Evolutionary conservation across 2,329 filamentous ascomycete genomes (phyloP).

Genomic region (Pezicula radicicola): DNA sequence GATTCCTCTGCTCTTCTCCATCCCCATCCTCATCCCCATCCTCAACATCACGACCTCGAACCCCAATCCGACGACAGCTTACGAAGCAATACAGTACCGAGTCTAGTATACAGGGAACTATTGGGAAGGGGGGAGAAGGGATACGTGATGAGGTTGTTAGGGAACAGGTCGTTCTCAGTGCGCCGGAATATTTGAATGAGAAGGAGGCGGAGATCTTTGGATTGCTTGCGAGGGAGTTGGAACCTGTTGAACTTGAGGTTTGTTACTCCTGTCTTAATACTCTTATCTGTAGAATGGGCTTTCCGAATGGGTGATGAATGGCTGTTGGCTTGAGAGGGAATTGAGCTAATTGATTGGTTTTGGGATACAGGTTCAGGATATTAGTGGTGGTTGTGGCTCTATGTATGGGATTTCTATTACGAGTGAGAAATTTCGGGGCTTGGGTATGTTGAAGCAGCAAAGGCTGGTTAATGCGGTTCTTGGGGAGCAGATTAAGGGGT

Average conservation of each 20-base stretch:
- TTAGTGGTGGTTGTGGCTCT: slow-evolving; percentile 79
- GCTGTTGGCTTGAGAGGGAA: no score
- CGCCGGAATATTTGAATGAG: slow-evolving; percentile 49
- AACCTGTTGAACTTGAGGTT: slow-evolving; percentile 28
- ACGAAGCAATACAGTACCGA: slow-evolving; percentile 8
- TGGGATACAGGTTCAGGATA: slow-evolving; percentile 64
- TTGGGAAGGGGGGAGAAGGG: slow-evolving; percentile 8
- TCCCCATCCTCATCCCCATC: no score
- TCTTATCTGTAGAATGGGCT: no score
- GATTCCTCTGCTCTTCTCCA: no score
- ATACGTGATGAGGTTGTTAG: slow-evolving; percentile 1
- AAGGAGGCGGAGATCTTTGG: slow-evolving; percentile 60
- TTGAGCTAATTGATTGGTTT: no score
- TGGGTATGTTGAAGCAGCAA: slow-evolving; percentile 77
- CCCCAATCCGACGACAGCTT: neutral
- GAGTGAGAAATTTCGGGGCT: slow-evolving; percentile 67
- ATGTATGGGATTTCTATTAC: slow-evolving; percentile 85
- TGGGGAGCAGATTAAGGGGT: slow-evolving; percentile 71
- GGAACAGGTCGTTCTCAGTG: slow-evolving; percentile 23
- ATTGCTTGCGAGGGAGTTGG: slow-evolving; percentile 27
- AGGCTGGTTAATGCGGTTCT: slow-evolving; percentile 74
- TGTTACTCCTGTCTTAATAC: slow-evolving; percentile 2
- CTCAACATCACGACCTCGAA: neutral
- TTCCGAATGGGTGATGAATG: no score
- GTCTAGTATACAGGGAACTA: slow-evolving; percentile 8